Evolutionary conservation across 208 protist species (phyloP), one percentile per base, ranked within the genome.

Genomic region (Crithidia bombi): DNA sequence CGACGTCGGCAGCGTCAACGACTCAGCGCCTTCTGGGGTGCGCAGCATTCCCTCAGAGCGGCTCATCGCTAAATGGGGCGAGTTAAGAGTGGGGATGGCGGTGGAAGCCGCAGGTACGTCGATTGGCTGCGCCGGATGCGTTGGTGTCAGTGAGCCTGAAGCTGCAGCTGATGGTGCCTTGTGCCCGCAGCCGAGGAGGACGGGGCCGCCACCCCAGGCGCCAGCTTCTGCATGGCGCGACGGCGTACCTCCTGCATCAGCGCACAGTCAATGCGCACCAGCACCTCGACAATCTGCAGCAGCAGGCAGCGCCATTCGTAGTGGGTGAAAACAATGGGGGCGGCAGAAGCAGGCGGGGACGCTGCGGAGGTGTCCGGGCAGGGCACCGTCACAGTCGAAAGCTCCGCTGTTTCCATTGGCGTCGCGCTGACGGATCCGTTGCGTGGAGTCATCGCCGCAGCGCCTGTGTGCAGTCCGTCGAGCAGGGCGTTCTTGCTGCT

Each of bases 301-400:
- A 88, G 73, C 54, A 88, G 73, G 30, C 46, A 57, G 47, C 83
- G 74, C 83, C 83, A 88, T 33, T 84, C 79, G 54, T 78, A 75
- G 44, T 81, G 51, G 14, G 49, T 69, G 23, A 79, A 69, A 9
- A 81, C 66, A 19, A 61, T 47, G 0, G 49, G 44, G 1, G 30
- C 5, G 15, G 55, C 23, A 6, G 62, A 3, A 14, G 63, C 15
- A 12, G 39, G 15, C 11, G 54, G 14, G 5, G 52, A 32, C 6
- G 57, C 39, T 19, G 61, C 25, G 33, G 58, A 3, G n/a, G 28
- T 63, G 50, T 61, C 43, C 11, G 41, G 30, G 11, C 35, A 5
- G 1, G 44, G 56, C 28, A 58, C 61, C 4, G 51, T 43, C 2
- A 10, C 50, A 35, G 25, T 41, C 10, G 74, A 58, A 41, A 39